Percentiles rank a stretch among this genome's conserved stretches.
These are phyloP conservation scores for Phalaenopsis aphrodite DNA, from an alignment of 106 monocot species.

Conservation along the genomic window DNA sequence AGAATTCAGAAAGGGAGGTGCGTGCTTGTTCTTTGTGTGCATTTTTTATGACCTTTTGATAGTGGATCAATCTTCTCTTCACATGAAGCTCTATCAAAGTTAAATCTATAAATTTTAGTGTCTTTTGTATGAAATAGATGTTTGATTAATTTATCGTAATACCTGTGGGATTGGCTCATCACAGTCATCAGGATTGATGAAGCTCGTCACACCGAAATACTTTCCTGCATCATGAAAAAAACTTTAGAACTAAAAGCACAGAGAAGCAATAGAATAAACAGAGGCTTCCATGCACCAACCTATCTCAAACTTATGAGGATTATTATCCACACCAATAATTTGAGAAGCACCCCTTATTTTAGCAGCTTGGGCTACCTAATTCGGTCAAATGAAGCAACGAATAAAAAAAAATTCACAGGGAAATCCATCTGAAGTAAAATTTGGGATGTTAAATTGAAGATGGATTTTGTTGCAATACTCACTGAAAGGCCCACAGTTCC, in stretches of 20 bases:
- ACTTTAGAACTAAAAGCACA: neutral
- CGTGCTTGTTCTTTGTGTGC: too few species aligned
- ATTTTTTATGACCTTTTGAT: too few species aligned
- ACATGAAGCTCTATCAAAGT: too few species aligned
- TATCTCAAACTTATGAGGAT: constrained; percentile 67
- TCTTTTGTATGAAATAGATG: neutral
- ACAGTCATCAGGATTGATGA: constrained; percentile 68
- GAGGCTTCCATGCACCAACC: constrained; percentile 27
- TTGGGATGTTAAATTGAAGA: neutral
- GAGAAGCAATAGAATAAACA: neutral
- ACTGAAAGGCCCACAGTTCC: constrained; percentile 95
- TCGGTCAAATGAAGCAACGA: neutral
- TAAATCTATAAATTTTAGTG: too few species aligned
- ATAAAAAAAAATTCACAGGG: neutral
- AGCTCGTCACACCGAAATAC: constrained; percentile 75
- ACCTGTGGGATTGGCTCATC: constrained; percentile 80
- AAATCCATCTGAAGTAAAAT: neutral
- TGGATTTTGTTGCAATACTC: constrained; percentile 15
- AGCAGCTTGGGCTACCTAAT: constrained; percentile 88
- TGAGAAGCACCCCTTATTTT: constrained; percentile 64
- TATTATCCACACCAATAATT: constrained; percentile 86
- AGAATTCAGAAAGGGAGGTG: too few species aligned
- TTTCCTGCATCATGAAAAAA: constrained; percentile 39
- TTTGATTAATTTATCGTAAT: neutral
- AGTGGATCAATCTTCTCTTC: too few species aligned